Evolutionary conservation across 805 yeast genomes (phyloP).

Genomic region (Pichia cabralensis): DNA sequence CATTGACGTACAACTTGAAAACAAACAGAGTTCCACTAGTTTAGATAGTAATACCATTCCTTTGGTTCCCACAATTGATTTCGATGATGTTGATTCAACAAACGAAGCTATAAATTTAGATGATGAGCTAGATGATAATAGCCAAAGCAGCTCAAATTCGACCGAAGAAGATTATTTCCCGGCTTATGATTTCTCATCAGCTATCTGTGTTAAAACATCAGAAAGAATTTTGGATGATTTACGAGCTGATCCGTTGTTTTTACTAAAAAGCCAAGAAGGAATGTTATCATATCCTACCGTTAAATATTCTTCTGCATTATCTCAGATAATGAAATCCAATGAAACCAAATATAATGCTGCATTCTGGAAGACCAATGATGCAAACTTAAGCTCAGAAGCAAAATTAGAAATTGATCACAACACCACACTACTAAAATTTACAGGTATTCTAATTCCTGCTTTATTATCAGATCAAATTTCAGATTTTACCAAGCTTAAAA

Average conservation of each 20-base stretch:
- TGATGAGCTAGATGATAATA: too few species aligned
- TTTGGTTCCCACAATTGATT: too few species aligned
- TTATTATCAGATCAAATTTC: constrained; percentile 8
- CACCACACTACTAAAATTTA: constrained; percentile 4
- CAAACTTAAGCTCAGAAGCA: background rate
- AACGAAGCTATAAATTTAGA: too few species aligned
- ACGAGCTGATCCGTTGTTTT: constrained; percentile 32
- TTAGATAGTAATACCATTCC: too few species aligned
- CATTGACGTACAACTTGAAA: too few species aligned
- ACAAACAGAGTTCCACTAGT: too few species aligned
- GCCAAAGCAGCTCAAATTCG: too few species aligned
- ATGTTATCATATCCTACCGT: constrained; percentile 24
- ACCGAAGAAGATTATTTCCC: too few species aligned
- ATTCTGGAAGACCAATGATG: constrained; percentile 10
- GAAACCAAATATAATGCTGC: constrained; percentile 10
- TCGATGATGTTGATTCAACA: too few species aligned
- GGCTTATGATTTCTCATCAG: constrained; percentile 16
- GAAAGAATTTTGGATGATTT: constrained; percentile 62
- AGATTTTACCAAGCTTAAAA: constrained; percentile 10
- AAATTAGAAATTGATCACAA: constrained; percentile 1
- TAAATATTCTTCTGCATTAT: constrained; percentile 23
- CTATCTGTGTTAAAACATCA: constrained; percentile 45
- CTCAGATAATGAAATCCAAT: background rate
- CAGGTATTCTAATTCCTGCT: constrained; percentile 21
- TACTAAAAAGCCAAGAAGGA: constrained; percentile 18